Conservation (phyloP, 768 basidiomycete genomes). For the Agaricus bisporus region DNA sequence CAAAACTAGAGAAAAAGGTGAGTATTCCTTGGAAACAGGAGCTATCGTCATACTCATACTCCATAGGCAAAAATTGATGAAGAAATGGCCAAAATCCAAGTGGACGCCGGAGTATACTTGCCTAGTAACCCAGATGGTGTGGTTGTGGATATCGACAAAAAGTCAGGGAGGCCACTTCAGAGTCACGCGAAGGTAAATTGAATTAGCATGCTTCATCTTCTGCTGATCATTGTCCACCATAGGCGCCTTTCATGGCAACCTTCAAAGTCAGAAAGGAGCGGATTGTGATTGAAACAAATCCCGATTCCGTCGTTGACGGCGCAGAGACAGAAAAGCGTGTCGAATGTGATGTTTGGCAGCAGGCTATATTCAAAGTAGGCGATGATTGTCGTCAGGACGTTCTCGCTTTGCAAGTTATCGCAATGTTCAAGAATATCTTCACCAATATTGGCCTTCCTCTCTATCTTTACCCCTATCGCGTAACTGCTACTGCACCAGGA, state of each 20-base stretch:
- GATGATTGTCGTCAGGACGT: conserved; percentile 99
- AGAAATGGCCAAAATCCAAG: conserved; percentile 93
- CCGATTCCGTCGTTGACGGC: conserved; percentile 66
- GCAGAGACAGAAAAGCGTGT: conserved; percentile 48
- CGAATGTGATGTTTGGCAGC: conserved; percentile 90
- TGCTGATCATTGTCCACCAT: conserved; percentile 6
- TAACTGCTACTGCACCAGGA: conserved; percentile 94
- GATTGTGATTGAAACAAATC: conserved; percentile 58
- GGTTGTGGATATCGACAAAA: conserved; percentile 96
- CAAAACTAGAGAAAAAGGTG: conserved; percentile 96
- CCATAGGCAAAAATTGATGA: conserved; percentile 94
- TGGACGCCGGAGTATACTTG: conserved; percentile 94
- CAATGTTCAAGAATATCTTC: conserved; percentile 99
- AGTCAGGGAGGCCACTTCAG: conserved; percentile 92
- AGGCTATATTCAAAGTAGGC: conserved; percentile 99
- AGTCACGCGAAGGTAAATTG: conserved; percentile 89
- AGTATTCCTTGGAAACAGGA: conserved; percentile 62
- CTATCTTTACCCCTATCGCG: conserved; percentile 93
- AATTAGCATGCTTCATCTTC: background rate
- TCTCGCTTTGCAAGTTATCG: conserved; percentile 94
- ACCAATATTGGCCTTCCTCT: conserved; percentile 80
- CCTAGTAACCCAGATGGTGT: conserved; percentile 96
- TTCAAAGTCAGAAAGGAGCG: conserved; percentile 95
- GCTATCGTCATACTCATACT: conserved; percentile 11
- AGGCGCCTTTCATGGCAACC: conserved; percentile 99